A percentile compares a stretch with the other conserved stretches of the same genome.
Conservation (phyloP, 1,139 yeast genomes). For the Hyphopichia buzzinii region DNA sequence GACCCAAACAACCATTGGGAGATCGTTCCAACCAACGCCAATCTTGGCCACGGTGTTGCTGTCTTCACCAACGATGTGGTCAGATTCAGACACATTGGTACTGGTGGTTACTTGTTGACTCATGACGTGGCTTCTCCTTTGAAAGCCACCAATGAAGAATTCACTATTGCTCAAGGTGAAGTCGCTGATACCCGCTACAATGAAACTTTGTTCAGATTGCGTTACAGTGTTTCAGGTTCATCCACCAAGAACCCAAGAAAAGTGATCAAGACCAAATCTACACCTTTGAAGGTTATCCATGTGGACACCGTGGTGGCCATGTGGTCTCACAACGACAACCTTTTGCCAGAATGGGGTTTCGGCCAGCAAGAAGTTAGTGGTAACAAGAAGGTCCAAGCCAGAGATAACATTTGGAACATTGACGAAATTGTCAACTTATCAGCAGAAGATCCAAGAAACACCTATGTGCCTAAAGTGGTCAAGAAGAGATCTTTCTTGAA, state of each 20-base stretch:
- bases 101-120: slow-evolving; percentile 75
- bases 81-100: slow-evolving; percentile 78
- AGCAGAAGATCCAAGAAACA: slow-evolving; percentile 56
- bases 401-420: slow-evolving; percentile 70
- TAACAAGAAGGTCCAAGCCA: slow-evolving; percentile 71
- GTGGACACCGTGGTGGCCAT: slow-evolving; percentile 86
- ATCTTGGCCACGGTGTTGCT: slow-evolving; percentile 22
- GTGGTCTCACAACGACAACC: slow-evolving; percentile 87
- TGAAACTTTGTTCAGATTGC: slow-evolving; percentile 77
- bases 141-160: slow-evolving; percentile 87
- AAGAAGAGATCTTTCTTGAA: slow-evolving; percentile 66
- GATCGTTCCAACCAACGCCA: slow-evolving; percentile 60
- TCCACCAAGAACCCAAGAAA: slow-evolving; percentile 45
- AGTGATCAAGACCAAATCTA: slow-evolving; percentile 64
- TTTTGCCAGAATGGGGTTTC: slow-evolving; percentile 93
- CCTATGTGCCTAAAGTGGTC: slow-evolving; percentile 56
- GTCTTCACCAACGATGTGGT: slow-evolving; percentile 60
- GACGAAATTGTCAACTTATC: slow-evolving; percentile 66
- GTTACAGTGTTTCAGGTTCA: slow-evolving; percentile 39
- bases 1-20: slow-evolving; percentile 86
- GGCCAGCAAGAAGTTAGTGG: slow-evolving; percentile 94
- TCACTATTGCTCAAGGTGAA: slow-evolving; percentile 69
- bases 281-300: slow-evolving; percentile 70
- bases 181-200: slow-evolving; percentile 48
- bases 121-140: slow-evolving; percentile 99